A percentile compares a stretch with the other conserved stretches of the same genome.
These are phyloP conservation scores for Acmispon strigosus DNA, from an alignment of 306 rosid species.

Conservation along the genomic window DNA sequence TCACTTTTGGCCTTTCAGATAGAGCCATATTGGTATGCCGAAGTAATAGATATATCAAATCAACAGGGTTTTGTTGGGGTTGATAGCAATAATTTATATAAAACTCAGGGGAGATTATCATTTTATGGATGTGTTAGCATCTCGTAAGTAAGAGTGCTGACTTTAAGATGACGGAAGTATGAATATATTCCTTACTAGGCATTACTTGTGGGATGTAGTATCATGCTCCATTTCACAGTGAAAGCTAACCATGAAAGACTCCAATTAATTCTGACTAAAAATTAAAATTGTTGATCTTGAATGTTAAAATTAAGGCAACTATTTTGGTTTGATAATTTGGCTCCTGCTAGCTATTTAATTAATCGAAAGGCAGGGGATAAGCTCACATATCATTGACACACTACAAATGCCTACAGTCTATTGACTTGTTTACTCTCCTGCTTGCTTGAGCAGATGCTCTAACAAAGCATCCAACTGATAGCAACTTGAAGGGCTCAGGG, in stretches of 20 bases:
- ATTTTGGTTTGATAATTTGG: neutral
- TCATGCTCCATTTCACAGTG: neutral
- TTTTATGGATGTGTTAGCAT: conserved; percentile 4
- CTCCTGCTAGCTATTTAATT: neutral
- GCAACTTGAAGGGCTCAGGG: conserved; percentile 39
- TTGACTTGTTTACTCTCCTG: conserved; percentile 12
- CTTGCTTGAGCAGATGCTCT: conserved; percentile 42
- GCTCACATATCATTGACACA: neutral
- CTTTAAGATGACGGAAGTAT: neutral
- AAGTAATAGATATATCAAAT: neutral
- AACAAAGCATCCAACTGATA: conserved; percentile 37
- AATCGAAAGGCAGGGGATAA: neutral
- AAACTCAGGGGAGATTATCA: conserved; percentile 2
- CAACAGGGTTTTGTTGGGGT: neutral
- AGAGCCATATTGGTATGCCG: neutral
- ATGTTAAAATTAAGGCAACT: neutral
- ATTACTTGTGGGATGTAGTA: neutral
- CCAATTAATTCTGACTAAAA: neutral
- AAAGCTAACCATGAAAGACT: neutral
- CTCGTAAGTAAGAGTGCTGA: neutral
- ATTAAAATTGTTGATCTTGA: neutral
- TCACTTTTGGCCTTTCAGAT: neutral
- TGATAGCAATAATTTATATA: neutral
- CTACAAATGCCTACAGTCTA: neutral
- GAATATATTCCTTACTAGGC: neutral